Evolutionary conservation across 257 asterid genomes (phyloP).

Genomic region (Scutellaria barbata): DNA sequence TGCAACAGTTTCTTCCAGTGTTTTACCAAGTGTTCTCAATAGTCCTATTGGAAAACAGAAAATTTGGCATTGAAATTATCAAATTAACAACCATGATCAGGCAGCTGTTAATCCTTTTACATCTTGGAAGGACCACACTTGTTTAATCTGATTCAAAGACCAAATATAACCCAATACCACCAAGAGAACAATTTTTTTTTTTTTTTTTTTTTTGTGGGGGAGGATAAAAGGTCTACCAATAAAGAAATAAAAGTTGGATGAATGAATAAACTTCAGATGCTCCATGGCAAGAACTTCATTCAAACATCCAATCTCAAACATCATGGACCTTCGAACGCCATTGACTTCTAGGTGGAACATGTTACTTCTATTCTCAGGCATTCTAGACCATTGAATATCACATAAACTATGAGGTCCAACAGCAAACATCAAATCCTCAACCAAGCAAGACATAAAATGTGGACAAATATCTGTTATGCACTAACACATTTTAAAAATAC

Average conservation of each 20-base stretch:
- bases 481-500: background rate
- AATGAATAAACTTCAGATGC: constrained; percentile 13
- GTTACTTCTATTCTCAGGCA: constrained; percentile 2
- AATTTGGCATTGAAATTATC: constrained; percentile 7
- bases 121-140: background rate
- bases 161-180: background rate
- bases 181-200: no score
- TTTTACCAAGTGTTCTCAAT: background rate
- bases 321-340: constrained; percentile 19
- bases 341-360: background rate
- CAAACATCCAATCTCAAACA: background rate
- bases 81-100: background rate
- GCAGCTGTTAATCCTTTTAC: background rate
- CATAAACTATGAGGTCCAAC: constrained; percentile 13
- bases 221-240: background rate
- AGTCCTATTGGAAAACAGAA: constrained; percentile 7
- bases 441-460: constrained; percentile 11
- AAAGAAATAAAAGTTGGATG: background rate
- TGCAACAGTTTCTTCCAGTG: background rate
- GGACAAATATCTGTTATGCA: background rate
- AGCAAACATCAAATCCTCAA: constrained; percentile 17
- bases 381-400: constrained; percentile 18
- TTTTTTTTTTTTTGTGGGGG: no score
- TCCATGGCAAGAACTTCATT: background rate
- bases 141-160: background rate